These are phyloP conservation scores for Xylaria sp. DNA, from an alignment of 2,329 filamentous ascomycete genomes.

Conservation along the genomic window DNA sequence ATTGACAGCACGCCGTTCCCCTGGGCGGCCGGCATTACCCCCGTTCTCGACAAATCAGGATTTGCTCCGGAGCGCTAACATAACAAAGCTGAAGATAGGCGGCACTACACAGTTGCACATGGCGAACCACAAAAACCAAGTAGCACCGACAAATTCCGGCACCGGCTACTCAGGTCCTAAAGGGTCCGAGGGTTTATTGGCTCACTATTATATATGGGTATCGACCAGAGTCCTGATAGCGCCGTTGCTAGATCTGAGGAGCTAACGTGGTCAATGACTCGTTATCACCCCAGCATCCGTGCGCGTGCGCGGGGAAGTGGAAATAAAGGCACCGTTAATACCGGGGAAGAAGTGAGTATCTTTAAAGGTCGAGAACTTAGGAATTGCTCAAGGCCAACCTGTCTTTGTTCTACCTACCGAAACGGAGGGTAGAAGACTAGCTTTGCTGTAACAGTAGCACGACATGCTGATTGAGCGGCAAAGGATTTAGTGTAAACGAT, in stretches of 20 bases:
- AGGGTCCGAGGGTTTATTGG: not conserved
- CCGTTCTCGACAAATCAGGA: not conserved
- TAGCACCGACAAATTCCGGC: not conserved
- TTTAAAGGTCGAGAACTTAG: not conserved
- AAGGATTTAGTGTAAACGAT: not conserved
- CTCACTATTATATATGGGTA: not conserved
- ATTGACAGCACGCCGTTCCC: not conserved
- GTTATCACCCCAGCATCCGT: not conserved
- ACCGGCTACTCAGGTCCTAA: not conserved
- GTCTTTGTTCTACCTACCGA: not conserved
- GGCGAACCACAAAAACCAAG: not conserved
- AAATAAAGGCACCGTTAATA: not conserved
- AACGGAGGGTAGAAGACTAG: not conserved
- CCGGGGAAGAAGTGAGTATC: not conserved
- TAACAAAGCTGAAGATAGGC: not conserved
- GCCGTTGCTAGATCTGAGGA: not conserved
- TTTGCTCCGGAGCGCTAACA: not conserved
- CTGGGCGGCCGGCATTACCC: not conserved
- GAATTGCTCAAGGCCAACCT: not conserved
- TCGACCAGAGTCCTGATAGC: not conserved
- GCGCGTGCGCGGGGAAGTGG: not conserved
- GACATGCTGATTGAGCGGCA: not conserved
- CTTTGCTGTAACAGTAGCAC: too few relatives aligned
- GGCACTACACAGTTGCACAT: not conserved
- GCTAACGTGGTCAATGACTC: not conserved